These are phyloP conservation scores for maize (Zea mays) DNA, from an alignment of 176 grass and related monocot genomes.

Conservation along the genomic window Zm-B73-REFERENCE-NAM-5.0 NC_050096.1:291917001-291917500, in stretches of 20 bases:
- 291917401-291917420: background rate
- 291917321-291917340: background rate
- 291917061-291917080: conserved; percentile 79
- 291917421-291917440: conserved; percentile 75
- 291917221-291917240: conserved; percentile 81
- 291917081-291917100: background rate
- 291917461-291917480: conserved; percentile 89
- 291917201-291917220: conserved; percentile 78
- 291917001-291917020: conserved; percentile 90
- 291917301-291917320: background rate
- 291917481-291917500: conserved; percentile 95
- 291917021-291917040: conserved; percentile 86
- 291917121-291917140: background rate
- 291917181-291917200: conserved; percentile 78
- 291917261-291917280: conserved; percentile 85
- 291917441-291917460: conserved; percentile 81
- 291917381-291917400: background rate
- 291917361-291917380: conserved; percentile 10
- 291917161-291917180: background rate
- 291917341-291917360: background rate
- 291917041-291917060: conserved; percentile 88
- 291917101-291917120: background rate
- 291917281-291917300: conserved; percentile 41
- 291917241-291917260: conserved; percentile 99
- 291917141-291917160: background rate